These are phyloP conservation scores for Leccinellum luteum DNA, from an alignment of 768 basidiomycete species.

Conservation along the genomic window DNA sequence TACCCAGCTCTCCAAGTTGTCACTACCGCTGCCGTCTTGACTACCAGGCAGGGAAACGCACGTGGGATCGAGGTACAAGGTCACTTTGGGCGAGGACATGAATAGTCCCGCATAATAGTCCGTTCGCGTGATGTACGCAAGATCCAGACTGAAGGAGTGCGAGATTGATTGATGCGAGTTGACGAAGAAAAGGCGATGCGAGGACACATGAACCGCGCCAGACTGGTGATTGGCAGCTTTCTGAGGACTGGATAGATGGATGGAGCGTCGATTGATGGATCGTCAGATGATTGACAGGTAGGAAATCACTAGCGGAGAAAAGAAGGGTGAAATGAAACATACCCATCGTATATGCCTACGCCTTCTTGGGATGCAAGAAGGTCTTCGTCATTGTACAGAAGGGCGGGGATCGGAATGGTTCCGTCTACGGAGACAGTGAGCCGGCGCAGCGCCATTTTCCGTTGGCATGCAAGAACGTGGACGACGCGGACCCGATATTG, in stretches of 20 bases:
- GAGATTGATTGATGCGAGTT: slow-evolving; percentile 46
- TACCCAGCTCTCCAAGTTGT: slow-evolving; percentile 63
- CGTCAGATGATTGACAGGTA: slow-evolving; percentile 16
- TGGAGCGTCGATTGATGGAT: slow-evolving; percentile 30
- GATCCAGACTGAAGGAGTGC: slow-evolving; percentile 66
- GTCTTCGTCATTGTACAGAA: slow-evolving; percentile 80
- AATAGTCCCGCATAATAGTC: slow-evolving; percentile 90
- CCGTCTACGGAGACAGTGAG: slow-evolving; percentile 64
- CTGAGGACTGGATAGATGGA: slow-evolving; percentile 53
- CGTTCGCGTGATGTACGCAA: slow-evolving; percentile 66
- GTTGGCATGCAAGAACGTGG: not conserved
- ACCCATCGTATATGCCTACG: slow-evolving; percentile 95
- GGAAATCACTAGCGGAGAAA: slow-evolving; percentile 8
- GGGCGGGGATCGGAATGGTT: slow-evolving; percentile 71
- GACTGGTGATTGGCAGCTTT: slow-evolving; percentile 79
- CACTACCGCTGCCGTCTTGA: slow-evolving; percentile 30
- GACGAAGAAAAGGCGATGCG: slow-evolving; percentile 84
- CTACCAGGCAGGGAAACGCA: slow-evolving; percentile 22
- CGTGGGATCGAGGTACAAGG: slow-evolving; percentile 57
- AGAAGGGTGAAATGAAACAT: slow-evolving; percentile 27
- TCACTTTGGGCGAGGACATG: slow-evolving; percentile 86
- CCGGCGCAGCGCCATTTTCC: slow-evolving; percentile 51
- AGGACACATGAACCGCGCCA: slow-evolving; percentile 71
- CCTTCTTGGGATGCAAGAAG: slow-evolving; percentile 68
- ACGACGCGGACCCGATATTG: slow-evolving; percentile 3